Conservation (phyloP, 441 rosid species). For the Jatropha multifida region DNA sequence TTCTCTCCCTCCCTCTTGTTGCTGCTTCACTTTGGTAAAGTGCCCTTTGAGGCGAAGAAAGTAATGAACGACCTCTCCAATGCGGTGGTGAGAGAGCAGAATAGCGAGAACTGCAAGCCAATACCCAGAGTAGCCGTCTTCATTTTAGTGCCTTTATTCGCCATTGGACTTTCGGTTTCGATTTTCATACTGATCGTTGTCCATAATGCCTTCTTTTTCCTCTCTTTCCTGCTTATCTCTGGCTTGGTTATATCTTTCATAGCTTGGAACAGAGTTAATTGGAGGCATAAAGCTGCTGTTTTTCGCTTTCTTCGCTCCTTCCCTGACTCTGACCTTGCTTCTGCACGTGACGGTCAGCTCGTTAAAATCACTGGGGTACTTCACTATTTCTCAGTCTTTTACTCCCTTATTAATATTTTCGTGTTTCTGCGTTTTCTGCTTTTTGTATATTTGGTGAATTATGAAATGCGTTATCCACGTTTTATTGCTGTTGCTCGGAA, state of each 20-base stretch:
- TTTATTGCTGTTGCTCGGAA: neutral
- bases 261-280: constrained; percentile 42
- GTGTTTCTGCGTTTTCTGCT: constrained; percentile 1
- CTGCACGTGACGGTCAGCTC: constrained; percentile 49
- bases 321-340: constrained; percentile 50
- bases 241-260: constrained; percentile 34
- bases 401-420: neutral
- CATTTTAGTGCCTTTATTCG: constrained; percentile 33
- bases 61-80: constrained; percentile 55
- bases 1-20: neutral
- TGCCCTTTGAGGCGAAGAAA: constrained; percentile 1
- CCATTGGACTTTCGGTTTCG: constrained; percentile 38
- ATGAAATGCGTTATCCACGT: neutral
- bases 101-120: constrained; percentile 26
- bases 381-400: neutral
- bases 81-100: constrained; percentile 38
- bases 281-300: constrained; percentile 34
- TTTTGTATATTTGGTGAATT: neutral
- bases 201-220: constrained; percentile 38
- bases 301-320: constrained; percentile 37
- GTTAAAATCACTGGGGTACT: constrained; percentile 58
- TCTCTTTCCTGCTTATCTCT: constrained; percentile 35
- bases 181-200: constrained; percentile 45
- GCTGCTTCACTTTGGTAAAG: neutral
- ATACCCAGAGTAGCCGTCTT: constrained; percentile 36